Evolutionary conservation across 768 basidiomycete genomes (phyloP).

Genomic region (Mycena crocata): DNA sequence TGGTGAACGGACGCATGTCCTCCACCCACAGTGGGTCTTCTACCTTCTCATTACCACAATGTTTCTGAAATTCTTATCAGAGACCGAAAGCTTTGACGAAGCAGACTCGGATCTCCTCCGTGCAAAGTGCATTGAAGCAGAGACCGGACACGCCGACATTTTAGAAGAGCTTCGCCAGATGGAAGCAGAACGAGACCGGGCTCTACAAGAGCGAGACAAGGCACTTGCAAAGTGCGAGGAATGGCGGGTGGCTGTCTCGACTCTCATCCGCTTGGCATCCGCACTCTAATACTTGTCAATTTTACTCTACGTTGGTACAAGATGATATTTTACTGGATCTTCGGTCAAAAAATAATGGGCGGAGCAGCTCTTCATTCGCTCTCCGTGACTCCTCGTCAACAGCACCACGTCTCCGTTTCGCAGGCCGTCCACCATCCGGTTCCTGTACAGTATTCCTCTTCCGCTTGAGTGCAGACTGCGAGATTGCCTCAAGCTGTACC

Average conservation of each 20-base stretch:
- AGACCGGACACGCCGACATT: no score
- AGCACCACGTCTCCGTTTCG: constrained; percentile 1
- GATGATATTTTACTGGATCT: background rate
- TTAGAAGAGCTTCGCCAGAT: background rate
- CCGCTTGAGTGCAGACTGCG: no score
- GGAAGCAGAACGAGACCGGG: background rate
- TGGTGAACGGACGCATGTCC: background rate
- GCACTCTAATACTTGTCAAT: no score
- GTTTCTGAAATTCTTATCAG: background rate
- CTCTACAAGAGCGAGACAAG: background rate
- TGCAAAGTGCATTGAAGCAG: background rate
- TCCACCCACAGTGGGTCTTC: background rate
- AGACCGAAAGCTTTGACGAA: background rate
- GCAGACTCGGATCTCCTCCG: background rate
- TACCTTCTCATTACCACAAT: background rate
- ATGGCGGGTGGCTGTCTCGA: background rate
- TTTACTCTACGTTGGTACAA: no score
- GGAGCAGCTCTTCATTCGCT: constrained; percentile 1
- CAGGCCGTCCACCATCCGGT: background rate
- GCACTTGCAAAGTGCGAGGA: background rate
- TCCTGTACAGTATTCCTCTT: no score
- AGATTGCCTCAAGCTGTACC: no score
- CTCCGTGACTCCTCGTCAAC: background rate
- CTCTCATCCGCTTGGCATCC: no score
- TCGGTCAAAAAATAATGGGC: constrained; percentile 4